phyloP scores from a whole-genome alignment of 768 basidiomycete genomes.

The Stropharia rugosoannulata region DNA sequence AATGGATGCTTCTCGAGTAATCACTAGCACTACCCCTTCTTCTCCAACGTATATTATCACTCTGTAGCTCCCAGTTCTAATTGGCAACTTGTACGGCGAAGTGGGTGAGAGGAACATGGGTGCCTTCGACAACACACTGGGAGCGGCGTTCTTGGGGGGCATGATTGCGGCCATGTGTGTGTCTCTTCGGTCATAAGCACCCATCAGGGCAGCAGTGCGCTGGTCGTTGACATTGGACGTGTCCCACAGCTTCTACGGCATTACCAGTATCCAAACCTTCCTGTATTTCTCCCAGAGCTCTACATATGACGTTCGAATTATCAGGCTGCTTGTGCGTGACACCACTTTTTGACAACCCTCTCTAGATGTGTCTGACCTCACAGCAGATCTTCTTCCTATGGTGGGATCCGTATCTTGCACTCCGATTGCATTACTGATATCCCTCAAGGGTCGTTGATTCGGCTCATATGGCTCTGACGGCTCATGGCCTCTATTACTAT shows the following conservation, averaged over 20 bases:
- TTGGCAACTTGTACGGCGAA: too few species aligned
- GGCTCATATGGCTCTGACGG: conserved; percentile 15
- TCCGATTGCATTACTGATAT: too few species aligned
- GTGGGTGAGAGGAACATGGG: background rate
- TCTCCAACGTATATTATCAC: too few species aligned
- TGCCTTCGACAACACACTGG: background rate
- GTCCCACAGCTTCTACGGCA: conserved; percentile 2
- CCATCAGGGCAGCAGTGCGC: background rate
- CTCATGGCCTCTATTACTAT: conserved; percentile 17
- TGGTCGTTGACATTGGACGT: background rate
- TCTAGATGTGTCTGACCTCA: too few species aligned
- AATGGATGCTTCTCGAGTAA: too few species aligned
- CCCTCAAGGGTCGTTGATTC: conserved; percentile 16
- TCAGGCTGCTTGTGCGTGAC: background rate
- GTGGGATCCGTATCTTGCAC: too few species aligned
- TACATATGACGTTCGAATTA: background rate
- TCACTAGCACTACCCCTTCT: too few species aligned
- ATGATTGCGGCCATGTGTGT: conserved; percentile 1
- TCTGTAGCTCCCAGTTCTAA: too few species aligned
- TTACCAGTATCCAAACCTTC: conserved; percentile 11
- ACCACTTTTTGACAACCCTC: too few species aligned
- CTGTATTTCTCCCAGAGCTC: conserved; percentile 13
- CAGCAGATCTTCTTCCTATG: too few species aligned
- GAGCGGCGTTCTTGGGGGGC: conserved; percentile 1
- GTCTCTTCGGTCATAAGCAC: background rate